Evolutionary conservation across 305 asterid species (phyloP), one percentile per base, ranked within the genome.

Genomic region (Fraxinus paxiana): DNA sequence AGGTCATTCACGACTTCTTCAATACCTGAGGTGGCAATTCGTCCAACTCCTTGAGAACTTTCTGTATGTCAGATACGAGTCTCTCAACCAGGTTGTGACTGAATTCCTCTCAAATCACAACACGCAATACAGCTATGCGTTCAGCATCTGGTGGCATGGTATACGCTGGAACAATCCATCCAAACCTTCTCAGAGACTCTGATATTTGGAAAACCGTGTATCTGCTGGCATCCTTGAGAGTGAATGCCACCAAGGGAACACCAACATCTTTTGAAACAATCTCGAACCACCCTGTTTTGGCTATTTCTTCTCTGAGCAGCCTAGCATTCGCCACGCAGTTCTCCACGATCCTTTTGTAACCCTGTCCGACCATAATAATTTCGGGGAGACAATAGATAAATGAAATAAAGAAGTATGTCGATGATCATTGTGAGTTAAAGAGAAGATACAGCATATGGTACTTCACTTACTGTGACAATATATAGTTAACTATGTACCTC

Each of bases 231-330:
- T 82, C 85, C 69, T 83, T 86, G 59, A 86, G 85, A 12, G 83
- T 71, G n/a, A 81, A 86, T 2, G 88, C 85, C 61, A 86, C 88
- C 37, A 83, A 38, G 0, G 88, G 88, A 4, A 86, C 88, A 2
- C 83, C 85, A 0, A 35, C 41, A 7, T 86, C 88, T 56, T 86
- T 83, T 37, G 85, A 86, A 30, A 83, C 76, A 41, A 86, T 81
- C 24, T 69, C 70, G 48, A 86, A 86, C 10, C 33, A 35, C 7
- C 81, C 86, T 0, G 83, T 83, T 13, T 76, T 78, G 56, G 81
- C 79, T 43, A 83, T 17, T 41, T 82, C 85, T 74, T 86, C 82
- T 79, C 80, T 81, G 26, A 86, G 78, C 20, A 75, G 73, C 37
- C 34, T 87, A 0, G 87, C 81, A 17, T 79, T 82, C 5, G 48